Percentiles rank a stretch among this genome's conserved stretches.
Evolutionary conservation across 1,139 yeast species (phyloP).

Genomic region (Suhomyces bribrorum): DNA sequence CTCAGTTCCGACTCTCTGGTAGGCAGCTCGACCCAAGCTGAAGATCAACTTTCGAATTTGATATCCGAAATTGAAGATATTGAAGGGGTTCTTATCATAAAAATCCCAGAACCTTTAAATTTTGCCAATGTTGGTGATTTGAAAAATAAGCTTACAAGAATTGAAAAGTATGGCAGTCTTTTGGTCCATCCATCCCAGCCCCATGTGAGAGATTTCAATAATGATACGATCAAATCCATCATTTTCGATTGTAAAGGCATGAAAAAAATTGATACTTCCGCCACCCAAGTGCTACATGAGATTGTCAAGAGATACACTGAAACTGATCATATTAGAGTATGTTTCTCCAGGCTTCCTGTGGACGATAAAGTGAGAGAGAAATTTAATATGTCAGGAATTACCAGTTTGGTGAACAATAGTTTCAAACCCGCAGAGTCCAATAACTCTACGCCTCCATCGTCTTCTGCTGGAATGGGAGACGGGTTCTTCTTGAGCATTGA

Average conservation of each 20-base stretch:
- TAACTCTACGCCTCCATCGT: neutral
- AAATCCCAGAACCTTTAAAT: conserved; percentile 33
- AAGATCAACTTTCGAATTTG: conserved; percentile 20
- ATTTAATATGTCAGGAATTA: conserved; percentile 27
- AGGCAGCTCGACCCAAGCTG: conserved; percentile 5
- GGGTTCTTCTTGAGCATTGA: conserved; percentile 38
- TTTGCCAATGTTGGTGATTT: conserved; percentile 34
- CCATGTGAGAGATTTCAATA: conserved; percentile 23
- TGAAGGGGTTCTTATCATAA: conserved; percentile 34
- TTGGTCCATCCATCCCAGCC: conserved; percentile 37
- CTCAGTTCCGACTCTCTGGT: conserved; percentile 9
- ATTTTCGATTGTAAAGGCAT: conserved; percentile 39
- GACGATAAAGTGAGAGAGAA: conserved; percentile 22
- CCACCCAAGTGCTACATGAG: conserved; percentile 35
- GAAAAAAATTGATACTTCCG: conserved; percentile 34
- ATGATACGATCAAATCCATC: conserved; percentile 24
- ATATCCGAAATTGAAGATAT: conserved; percentile 32
- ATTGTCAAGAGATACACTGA: conserved; percentile 24
- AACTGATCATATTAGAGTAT: conserved; percentile 23
- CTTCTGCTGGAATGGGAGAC: conserved; percentile 28
- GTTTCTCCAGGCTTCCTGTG: conserved; percentile 30
- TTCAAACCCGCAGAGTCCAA: conserved; percentile 8
- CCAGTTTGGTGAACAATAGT: conserved; percentile 23
- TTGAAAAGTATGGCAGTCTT: conserved; percentile 32
- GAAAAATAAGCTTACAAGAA: conserved; percentile 25